Percentiles rank a stretch among this genome's conserved stretches.
phyloP scores from a whole-genome alignment of 2,329 filamentous ascomycete species.

The Capronia americana region DNA sequence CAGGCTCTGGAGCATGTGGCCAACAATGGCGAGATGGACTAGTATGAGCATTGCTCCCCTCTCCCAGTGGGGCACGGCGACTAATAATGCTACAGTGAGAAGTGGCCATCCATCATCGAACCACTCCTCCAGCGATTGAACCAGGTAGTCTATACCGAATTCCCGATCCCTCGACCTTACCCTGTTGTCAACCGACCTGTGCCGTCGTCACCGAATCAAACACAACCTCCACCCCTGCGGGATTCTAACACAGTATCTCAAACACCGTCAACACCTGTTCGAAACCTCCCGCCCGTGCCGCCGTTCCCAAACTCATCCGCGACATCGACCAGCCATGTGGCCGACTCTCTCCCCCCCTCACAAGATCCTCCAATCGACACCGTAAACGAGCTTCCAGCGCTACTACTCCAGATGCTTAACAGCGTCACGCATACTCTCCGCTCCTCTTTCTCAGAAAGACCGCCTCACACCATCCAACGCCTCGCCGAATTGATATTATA shows the following conservation, averaged over 20 bases:
- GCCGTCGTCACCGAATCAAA: constrained; percentile 39
- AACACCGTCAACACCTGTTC: constrained; percentile 45
- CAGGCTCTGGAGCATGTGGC: constrained; percentile 62
- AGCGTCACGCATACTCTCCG: constrained; percentile 67
- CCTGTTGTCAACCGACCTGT: constrained; percentile 52
- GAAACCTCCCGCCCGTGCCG: constrained; percentile 48
- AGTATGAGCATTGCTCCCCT: constrained; percentile 52
- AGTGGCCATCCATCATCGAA: constrained; percentile 72
- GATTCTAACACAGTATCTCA: constrained; percentile 44
- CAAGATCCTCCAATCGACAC: constrained; percentile 52
- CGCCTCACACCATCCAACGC: constrained; percentile 91
- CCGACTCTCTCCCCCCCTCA: constrained; percentile 51
- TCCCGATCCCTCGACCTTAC: constrained; percentile 69
- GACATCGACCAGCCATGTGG: constrained; percentile 48
- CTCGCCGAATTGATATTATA: constrained; percentile 82
- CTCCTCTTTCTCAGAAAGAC: constrained; percentile 72
- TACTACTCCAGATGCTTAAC: constrained; percentile 66
- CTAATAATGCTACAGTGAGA: constrained; percentile 60
- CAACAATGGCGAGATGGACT: constrained; percentile 64
- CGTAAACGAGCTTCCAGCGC: constrained; percentile 61
- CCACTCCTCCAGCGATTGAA: constrained; percentile 73
- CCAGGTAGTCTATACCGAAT: constrained; percentile 74
- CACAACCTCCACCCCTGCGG: constrained; percentile 39
- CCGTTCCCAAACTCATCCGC: constrained; percentile 46
- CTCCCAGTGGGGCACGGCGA: background rate